A percentile compares a stretch with the other conserved stretches of the same genome.
These are phyloP conservation scores for Saturnispora ahearnii DNA, from an alignment of 805 yeast species.

Conservation along the genomic window DNA sequence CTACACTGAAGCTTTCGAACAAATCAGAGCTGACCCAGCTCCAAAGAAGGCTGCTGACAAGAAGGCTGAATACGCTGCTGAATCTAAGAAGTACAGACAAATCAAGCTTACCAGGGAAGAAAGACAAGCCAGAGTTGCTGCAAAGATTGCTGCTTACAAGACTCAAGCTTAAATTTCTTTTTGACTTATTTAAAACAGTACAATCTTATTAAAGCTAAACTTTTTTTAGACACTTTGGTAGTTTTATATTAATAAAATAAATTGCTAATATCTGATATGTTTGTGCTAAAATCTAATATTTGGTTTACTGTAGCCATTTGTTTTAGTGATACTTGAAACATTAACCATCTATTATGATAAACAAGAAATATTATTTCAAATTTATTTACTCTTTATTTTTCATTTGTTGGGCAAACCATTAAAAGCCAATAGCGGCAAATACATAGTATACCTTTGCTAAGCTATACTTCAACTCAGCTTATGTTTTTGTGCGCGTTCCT, in stretches of 20 bases:
- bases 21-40: slow-evolving; percentile 92
- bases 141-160: slow-evolving; percentile 90
- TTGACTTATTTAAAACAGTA: neutral
- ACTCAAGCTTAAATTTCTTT: slow-evolving; percentile 30
- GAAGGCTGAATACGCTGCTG: slow-evolving; percentile 97
- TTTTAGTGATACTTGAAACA: no score
- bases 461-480: no score
- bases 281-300: no score
- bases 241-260: neutral
- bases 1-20: slow-evolving; percentile 89
- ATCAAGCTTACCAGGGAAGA: slow-evolving; percentile 83
- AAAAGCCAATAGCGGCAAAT: no score
- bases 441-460: no score
- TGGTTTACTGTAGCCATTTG: neutral
- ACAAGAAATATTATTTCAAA: no score
- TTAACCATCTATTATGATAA: no score
- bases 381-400: no score
- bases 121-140: slow-evolving; percentile 81
- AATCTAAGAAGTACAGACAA: slow-evolving; percentile 85
- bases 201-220: neutral
- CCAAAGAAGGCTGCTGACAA: slow-evolving; percentile 84
- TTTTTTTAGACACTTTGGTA: neutral
- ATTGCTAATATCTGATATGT: neutral
- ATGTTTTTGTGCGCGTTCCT: no score
- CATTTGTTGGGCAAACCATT: no score